phyloP scores from a whole-genome alignment of 441 rosid species.

The Gossypium schwendimanii region DNA sequence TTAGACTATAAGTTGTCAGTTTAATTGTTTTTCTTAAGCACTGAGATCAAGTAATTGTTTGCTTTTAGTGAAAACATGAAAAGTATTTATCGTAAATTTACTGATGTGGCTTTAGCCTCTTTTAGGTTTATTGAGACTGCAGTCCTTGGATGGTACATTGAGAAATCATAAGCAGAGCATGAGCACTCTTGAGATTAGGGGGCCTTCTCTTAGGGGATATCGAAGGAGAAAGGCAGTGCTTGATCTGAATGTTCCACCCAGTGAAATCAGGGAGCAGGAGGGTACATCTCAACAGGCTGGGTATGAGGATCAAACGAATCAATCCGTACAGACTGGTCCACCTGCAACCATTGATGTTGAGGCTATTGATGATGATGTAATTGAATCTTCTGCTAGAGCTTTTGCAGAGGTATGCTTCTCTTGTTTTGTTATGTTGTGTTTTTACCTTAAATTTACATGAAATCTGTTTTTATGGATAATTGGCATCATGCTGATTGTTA shows the following conservation, averaged over 20 bases:
- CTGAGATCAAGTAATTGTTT: background rate
- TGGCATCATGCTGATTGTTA: background rate
- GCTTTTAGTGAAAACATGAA: background rate
- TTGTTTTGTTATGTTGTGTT: background rate
- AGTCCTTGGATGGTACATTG: background rate
- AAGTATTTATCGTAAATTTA: background rate
- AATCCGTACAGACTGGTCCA: slow-evolving; percentile 25
- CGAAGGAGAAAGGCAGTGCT: slow-evolving; percentile 52
- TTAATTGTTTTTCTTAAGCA: background rate
- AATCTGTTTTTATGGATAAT: slow-evolving; percentile 1
- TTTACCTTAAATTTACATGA: background rate
- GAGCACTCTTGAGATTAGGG: slow-evolving; percentile 48
- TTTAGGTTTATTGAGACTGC: slow-evolving; percentile 5
- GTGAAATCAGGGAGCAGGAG: slow-evolving; percentile 47
- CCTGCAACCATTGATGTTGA: slow-evolving; percentile 60
- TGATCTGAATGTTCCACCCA: slow-evolving; percentile 57
- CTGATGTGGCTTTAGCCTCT: background rate
- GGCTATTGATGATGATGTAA: slow-evolving; percentile 75
- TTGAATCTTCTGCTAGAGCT: slow-evolving; percentile 69
- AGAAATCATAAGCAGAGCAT: slow-evolving; percentile 24
- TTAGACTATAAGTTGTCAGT: background rate
- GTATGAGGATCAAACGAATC: slow-evolving; percentile 21
- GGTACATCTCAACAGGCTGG: slow-evolving; percentile 43
- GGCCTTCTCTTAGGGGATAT: slow-evolving; percentile 36
- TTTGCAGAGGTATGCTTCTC: slow-evolving; percentile 58